Base-by-base conservation (phyloP, 352 stramenopile genomes). In the Globisporangium solare region DNA sequence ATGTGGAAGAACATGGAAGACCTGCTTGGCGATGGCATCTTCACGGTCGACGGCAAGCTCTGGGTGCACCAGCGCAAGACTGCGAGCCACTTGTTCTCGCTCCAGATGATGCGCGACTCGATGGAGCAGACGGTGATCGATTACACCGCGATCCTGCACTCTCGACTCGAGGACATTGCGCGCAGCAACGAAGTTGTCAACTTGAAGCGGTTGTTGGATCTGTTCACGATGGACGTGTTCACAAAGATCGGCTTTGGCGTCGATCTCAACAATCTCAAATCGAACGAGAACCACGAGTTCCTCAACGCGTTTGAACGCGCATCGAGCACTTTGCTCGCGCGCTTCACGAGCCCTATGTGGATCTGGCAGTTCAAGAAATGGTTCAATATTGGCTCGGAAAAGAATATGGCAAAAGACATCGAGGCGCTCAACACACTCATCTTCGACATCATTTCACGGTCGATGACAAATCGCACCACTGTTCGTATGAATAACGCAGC, bases 51-150 rank as follows among this genome's bases (percentile, higher is more conserved):
- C 47, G 74, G 75, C 6, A 47, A 40, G 24, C 37, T 35, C 4
- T 92, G 81, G 81, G 41, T 61, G 0, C 58, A 77, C 47, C 81
- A 92, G 57, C 74, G 79, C 56, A 89, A 89, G 63, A 81, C 63
- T 7, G 80, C 81, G 61, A 93, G 75, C 48, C 80, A 94, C 52
- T 84, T 96, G 20, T 91, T 93, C 35, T 84, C 72, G 31, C 61
- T 71, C 12, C 64, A 69, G 21, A 56, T 57, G 39, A 57, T 78
- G 58, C 60, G 61, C 27, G 69, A 73, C 6, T 61, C 42, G 18
- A 81, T 81, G 69, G 60, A 67, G 13, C 27, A 58, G n/a, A 24
- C 47, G 13, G 59, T 78, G 39, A 40, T 37, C 0, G n/a, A 57
- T 14, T 47, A 74, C 49, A 61, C 32, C 20, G 22, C 1, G 12